Percentiles rank a stretch among this genome's conserved stretches.
Conservation (phyloP, 2,329 filamentous ascomycete genomes). For the Orbilia quercus region DNA sequence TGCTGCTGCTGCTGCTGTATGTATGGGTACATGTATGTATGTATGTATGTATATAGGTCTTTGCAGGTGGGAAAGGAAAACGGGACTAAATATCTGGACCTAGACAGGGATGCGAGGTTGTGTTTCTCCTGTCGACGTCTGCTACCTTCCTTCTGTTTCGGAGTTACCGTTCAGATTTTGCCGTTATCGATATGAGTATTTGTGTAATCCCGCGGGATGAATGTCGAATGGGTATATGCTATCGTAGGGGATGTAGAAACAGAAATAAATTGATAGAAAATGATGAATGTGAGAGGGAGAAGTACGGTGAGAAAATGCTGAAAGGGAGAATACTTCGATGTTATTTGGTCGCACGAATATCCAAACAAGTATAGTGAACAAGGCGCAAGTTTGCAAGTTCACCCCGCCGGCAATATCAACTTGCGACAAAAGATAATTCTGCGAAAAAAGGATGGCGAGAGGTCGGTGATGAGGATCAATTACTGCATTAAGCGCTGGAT, state of each 20-base stretch:
- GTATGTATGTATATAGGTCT: too few relatives aligned
- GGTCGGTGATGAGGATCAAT: constrained; percentile 34
- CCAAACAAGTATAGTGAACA: constrained; percentile 18
- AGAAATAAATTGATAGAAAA: too few relatives aligned
- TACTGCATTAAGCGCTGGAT: constrained; percentile 28
- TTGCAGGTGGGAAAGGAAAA: constrained; percentile 2
- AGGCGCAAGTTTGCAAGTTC: too few relatives aligned
- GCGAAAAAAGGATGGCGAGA: constrained; percentile 1
- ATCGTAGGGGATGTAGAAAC: too few relatives aligned
- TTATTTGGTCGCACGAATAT: constrained; percentile 14
- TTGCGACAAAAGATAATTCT: constrained; percentile 22
- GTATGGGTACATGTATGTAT: too few relatives aligned
- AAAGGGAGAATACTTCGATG: constrained; percentile 12
- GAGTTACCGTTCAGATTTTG: constrained; percentile 32
- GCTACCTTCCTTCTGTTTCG: constrained; percentile 15
- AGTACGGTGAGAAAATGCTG: constrained; percentile 2
- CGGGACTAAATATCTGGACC: constrained; percentile 19
- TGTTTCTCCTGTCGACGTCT: constrained; percentile 24
- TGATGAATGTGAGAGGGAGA: neutral
- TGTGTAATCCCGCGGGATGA: neutral
- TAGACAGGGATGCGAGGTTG: constrained; percentile 29
- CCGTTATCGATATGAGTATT: neutral
- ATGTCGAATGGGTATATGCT: too few relatives aligned
- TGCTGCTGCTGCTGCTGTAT: too few relatives aligned
- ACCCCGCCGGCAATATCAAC: constrained; percentile 5